Percentiles rank a stretch among this genome's conserved stretches.
These are phyloP conservation scores for Actinomortierella ambigua DNA, from an alignment of 371 early-diverging fungal species.

Conservation along the genomic window DNA sequence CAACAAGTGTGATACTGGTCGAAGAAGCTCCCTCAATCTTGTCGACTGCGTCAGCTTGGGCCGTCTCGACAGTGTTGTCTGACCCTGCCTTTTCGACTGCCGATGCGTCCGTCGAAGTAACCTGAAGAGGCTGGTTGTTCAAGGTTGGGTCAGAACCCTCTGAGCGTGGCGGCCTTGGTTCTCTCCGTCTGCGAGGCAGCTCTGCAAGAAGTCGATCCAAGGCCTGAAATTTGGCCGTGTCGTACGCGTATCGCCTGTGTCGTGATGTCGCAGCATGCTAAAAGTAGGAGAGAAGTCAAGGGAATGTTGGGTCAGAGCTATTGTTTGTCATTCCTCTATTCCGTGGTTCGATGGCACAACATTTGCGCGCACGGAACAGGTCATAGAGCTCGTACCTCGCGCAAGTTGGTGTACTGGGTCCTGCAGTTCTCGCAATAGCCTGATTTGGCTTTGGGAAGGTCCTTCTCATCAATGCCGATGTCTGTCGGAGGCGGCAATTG, in stretches of 20 bases:
- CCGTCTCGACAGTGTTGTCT: not conserved
- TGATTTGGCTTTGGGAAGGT: conserved; percentile 3
- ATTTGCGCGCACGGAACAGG: not conserved
- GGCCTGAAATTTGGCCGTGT: conserved; percentile 20
- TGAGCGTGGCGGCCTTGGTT: not conserved
- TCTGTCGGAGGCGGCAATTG: not conserved
- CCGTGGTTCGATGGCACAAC: no score
- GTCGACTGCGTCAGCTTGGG: no score
- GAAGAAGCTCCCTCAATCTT: no score
- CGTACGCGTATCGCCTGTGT: conserved; percentile 28
- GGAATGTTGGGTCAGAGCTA: no score
- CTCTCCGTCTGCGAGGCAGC: conserved; percentile 16
- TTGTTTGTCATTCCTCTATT: no score
- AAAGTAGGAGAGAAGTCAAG: no score
- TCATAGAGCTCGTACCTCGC: conserved; percentile 11
- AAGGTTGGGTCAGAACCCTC: no score
- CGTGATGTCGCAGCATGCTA: conserved; percentile 24
- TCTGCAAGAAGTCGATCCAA: conserved; percentile 20
- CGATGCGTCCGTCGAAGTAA: not conserved
- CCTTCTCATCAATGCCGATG: not conserved
- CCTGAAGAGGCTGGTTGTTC: not conserved
- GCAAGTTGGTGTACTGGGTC: conserved; percentile 9
- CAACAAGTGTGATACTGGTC: no score
- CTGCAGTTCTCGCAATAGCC: conserved; percentile 42
- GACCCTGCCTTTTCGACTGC: not conserved